phyloP scores from a whole-genome alignment of 768 basidiomycete genomes.

The Russula vinacea region DNA sequence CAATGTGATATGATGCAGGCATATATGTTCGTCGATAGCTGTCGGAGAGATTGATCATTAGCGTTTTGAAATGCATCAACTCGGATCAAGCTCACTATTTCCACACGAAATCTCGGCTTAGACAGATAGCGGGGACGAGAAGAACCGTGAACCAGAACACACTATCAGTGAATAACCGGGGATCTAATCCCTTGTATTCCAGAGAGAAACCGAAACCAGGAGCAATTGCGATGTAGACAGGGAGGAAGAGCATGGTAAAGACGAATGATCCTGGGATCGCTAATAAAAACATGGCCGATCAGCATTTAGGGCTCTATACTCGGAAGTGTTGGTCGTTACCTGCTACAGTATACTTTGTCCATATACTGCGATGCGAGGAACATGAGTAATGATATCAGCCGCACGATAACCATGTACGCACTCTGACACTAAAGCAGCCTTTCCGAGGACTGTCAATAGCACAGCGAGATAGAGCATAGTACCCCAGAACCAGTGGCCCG shows the following conservation, averaged over 20 bases:
- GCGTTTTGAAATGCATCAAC: slow-evolving; percentile 1
- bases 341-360: slow-evolving; percentile 98
- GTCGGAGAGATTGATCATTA: slow-evolving; percentile 24
- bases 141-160: slow-evolving; percentile 90
- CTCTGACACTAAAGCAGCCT: slow-evolving; percentile 97
- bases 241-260: slow-evolving; percentile 95
- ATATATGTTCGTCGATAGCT: slow-evolving; percentile 90
- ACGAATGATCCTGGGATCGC: slow-evolving; percentile 97
- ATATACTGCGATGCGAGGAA: slow-evolving; percentile 56
- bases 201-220: slow-evolving; percentile 85
- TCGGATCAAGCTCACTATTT: slow-evolving; percentile 72
- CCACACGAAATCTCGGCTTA: slow-evolving; percentile 89
- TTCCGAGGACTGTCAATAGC: slow-evolving; percentile 91
- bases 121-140: slow-evolving; percentile 78
- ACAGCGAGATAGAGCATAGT: slow-evolving; percentile 93
- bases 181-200: slow-evolving; percentile 87
- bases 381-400: slow-evolving; percentile 16
- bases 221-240: slow-evolving; percentile 83
- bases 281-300: slow-evolving; percentile 32
- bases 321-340: slow-evolving; percentile 45
- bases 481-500: slow-evolving; percentile 99
- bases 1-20: slow-evolving; percentile 95
- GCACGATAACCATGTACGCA: slow-evolving; percentile 42
- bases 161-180: slow-evolving; percentile 81
- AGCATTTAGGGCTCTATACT: slow-evolving; percentile 1